Percentiles rank a stretch among this genome's conserved stretches.
phyloP scores from a whole-genome alignment of 768 basidiomycete genomes.

The Suillus fuscotomentosus region DNA sequence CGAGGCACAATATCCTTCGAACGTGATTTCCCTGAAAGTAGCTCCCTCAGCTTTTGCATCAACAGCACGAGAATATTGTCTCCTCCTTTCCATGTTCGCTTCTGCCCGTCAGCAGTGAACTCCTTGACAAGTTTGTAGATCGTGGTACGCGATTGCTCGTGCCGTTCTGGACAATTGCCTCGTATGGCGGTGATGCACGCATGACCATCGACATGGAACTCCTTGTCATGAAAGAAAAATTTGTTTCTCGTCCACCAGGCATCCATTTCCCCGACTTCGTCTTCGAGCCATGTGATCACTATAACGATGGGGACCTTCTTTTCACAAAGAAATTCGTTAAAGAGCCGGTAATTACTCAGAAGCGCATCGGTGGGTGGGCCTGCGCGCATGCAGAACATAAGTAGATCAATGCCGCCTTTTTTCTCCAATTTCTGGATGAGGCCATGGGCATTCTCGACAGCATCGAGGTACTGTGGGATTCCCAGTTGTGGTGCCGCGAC shows the following conservation, averaged over 20 bases:
- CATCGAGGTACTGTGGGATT: slow-evolving; percentile 20
- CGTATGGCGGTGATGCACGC: slow-evolving; percentile 40
- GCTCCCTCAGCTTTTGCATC: slow-evolving; percentile 13
- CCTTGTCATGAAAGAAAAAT: slow-evolving; percentile 23
- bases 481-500: slow-evolving; percentile 24
- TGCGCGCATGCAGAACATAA: slow-evolving; percentile 38
- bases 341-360: slow-evolving; percentile 38
- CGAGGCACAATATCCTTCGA: slow-evolving; percentile 15
- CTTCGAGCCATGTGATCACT: slow-evolving; percentile 39
- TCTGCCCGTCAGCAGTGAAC: slow-evolving; percentile 23
- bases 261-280: slow-evolving; percentile 28
- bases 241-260: slow-evolving; percentile 39
- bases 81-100: slow-evolving; percentile 23
- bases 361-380: slow-evolving; percentile 34
- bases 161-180: slow-evolving; percentile 11
- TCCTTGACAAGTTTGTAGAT: slow-evolving; percentile 18
- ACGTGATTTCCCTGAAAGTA: slow-evolving; percentile 21
- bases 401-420: slow-evolving; percentile 37
- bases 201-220: slow-evolving; percentile 31
- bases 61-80: neutral
- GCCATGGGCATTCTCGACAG: slow-evolving; percentile 27
- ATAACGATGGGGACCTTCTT: slow-evolving; percentile 35
- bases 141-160: slow-evolving; percentile 27
- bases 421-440: slow-evolving; percentile 32
- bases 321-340: slow-evolving; percentile 37